These are phyloP conservation scores for Edaphochlamys debaryana DNA, from an alignment of 139 green algal genomes.

Conservation along the genomic window DNA sequence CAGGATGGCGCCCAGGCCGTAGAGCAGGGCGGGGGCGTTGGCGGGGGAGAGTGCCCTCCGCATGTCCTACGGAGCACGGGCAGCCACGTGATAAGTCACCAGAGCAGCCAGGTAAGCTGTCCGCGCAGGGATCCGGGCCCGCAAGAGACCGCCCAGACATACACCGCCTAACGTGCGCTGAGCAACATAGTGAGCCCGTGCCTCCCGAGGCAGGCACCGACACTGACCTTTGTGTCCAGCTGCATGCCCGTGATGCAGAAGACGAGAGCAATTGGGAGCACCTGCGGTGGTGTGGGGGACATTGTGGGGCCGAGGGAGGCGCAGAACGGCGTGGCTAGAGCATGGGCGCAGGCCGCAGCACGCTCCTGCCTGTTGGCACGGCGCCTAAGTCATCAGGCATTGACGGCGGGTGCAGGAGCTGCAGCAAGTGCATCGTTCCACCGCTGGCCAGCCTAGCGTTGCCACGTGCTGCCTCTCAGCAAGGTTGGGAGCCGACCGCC, in stretches of 20 bases:
- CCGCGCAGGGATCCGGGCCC: too few relatives aligned
- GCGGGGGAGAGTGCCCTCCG: not conserved
- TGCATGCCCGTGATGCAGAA: conserved; percentile 70
- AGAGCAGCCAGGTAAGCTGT: too few relatives aligned
- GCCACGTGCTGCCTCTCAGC: not conserved
- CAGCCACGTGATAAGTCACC: too few relatives aligned
- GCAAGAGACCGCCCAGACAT: too few relatives aligned
- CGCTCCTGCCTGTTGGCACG: not conserved
- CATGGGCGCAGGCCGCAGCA: not conserved
- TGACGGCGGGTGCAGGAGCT: not conserved
- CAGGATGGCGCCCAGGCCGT: conserved; percentile 63
- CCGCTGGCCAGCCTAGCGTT: not conserved
- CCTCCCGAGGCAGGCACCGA: too few relatives aligned
- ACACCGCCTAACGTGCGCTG: too few relatives aligned
- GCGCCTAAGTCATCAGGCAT: not conserved
- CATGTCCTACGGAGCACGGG: too few relatives aligned
- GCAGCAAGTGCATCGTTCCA: not conserved
- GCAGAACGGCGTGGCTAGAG: not conserved
- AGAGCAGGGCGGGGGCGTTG: conserved; percentile 39
- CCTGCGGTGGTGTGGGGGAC: not conserved
- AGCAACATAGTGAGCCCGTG: too few relatives aligned
- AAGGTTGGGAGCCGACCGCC: too few relatives aligned
- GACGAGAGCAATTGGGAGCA: conserved; percentile 49
- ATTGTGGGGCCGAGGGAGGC: not conserved
- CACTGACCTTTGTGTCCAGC: conserved; percentile 59